Evolutionary conservation across 2,329 filamentous ascomycete genomes (phyloP).

Genomic region (Colletotrichum lini): DNA sequence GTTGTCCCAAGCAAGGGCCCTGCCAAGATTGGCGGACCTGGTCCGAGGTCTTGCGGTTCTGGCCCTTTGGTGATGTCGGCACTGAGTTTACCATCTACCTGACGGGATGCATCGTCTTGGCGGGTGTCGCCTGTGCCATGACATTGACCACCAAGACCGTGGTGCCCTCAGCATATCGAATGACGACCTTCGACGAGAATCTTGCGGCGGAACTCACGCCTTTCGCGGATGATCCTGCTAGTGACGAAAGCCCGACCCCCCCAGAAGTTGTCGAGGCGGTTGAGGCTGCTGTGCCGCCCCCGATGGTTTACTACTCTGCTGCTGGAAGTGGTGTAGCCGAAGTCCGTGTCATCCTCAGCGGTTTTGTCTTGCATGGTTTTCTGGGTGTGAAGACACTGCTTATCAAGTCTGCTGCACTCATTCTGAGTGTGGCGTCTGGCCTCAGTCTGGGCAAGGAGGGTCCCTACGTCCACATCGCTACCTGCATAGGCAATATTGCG

Average conservation of each 20-base stretch:
- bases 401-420: conserved; percentile 85
- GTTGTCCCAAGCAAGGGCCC: conserved; percentile 65
- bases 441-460: conserved; percentile 95
- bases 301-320: conserved; percentile 95
- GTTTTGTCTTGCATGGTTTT: conserved; percentile 96
- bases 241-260: conserved; percentile 62
- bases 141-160: conserved; percentile 94
- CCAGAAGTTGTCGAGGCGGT: conserved; percentile 55
- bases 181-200: conserved; percentile 94
- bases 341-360: conserved; percentile 97
- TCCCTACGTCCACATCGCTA: conserved; percentile 97
- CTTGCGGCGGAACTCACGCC: conserved; percentile 74
- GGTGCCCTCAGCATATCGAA: conserved; percentile 88
- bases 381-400: conserved; percentile 89
- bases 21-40: conserved; percentile 72
- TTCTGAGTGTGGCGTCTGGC: conserved; percentile 92
- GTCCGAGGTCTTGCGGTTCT: conserved; percentile 63
- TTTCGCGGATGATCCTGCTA: conserved; percentile 56
- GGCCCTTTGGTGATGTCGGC: conserved; percentile 66
- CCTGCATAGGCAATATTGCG: conserved; percentile 94
- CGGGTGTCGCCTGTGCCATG: conserved; percentile 81
- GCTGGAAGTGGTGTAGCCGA: conserved; percentile 97
- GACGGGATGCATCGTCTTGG: conserved; percentile 77
- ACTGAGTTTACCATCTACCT: conserved; percentile 87
- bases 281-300: conserved; percentile 61